Evolutionary conservation across 1,284 basidiomycete species (phyloP), one percentile per base, ranked within the genome.

Genomic region (Sanghuangporus sanghuang): DNA sequence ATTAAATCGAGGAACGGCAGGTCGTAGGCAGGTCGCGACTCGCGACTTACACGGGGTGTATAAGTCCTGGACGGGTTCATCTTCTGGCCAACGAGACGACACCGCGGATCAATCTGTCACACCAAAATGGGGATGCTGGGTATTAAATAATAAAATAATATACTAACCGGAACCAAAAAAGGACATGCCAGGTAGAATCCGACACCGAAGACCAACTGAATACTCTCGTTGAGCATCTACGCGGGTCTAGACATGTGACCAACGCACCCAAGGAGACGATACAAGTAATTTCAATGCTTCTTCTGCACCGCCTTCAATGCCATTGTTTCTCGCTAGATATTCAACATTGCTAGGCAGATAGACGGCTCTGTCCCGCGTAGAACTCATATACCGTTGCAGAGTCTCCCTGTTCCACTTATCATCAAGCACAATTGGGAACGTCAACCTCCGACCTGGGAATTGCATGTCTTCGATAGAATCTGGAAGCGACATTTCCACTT

Each of bases 281-380:
- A 82, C 72, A 14, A 86, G 70, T 66, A 79, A 75, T 46, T 72
- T 68, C 55, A 86, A 66, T 0, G 79, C 82, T 53, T 83, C 81
- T 53, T 83, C 81, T 3, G 71, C 63, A 14, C 78, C 77, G 18
- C 78, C 78, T 6, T 74, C 70, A 9, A 88, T 71, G 0, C 86
- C 87, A 67, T 89, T 90, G 48, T 86, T 86, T 52, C 74, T 76
- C 0, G 86, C 85, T 1, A 90, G 77, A 67, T 90, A 90, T 50
- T 86, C 81, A 49, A 86, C 73, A 68, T 90, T 90, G 71, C 83
- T 85, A 0, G 87, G 88, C 0, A 91, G 74, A 70, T 90, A 90
- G 1, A 83, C 83, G 0, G 88, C 87, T 59, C 80, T 81, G 59
- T 80, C 76, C 12, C 87, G 75, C 0, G 77, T 80, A 0, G 81